These are phyloP conservation scores for Xylariaceae sp. DNA, from an alignment of 2,329 filamentous ascomycete species.

Conservation along the genomic window DNA sequence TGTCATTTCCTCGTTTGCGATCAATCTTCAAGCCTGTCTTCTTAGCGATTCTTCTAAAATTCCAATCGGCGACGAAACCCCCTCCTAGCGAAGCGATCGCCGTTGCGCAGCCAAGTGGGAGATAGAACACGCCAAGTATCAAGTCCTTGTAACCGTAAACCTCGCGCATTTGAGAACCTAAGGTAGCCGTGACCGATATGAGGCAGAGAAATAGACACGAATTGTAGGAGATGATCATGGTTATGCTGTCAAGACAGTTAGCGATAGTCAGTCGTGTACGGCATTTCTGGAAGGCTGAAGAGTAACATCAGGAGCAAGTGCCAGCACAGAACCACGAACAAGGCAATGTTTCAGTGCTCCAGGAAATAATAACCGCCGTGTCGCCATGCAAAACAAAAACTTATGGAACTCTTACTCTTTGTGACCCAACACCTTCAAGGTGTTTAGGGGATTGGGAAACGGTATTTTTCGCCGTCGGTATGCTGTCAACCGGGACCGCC, in stretches of 20 bases:
- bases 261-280: background rate
- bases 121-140: slow-evolving; percentile 49
- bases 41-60: slow-evolving; percentile 63
- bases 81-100: slow-evolving; percentile 45
- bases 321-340: background rate
- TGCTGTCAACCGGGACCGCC: slow-evolving; percentile 32
- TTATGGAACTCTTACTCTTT: slow-evolving; percentile 27
- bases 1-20: slow-evolving; percentile 50
- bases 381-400: no score
- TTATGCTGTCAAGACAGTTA: slow-evolving; percentile 42
- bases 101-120: slow-evolving; percentile 50
- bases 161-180: slow-evolving; percentile 46
- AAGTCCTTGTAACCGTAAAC: slow-evolving; percentile 49
- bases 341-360: background rate
- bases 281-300: background rate
- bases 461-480: slow-evolving; percentile 40
- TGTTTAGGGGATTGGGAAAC: slow-evolving; percentile 54
- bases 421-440: slow-evolving; percentile 49
- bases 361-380: no score
- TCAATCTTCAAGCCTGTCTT: slow-evolving; percentile 57
- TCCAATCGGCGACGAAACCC: slow-evolving; percentile 58
- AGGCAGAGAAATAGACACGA: slow-evolving; percentile 53
- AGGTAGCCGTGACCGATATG: slow-evolving; percentile 48
- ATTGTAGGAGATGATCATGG: slow-evolving; percentile 48
- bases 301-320: background rate